phyloP scores from a whole-genome alignment of 129 eudicot genomes.

The Helichrysum umbraculigerum region DNA sequence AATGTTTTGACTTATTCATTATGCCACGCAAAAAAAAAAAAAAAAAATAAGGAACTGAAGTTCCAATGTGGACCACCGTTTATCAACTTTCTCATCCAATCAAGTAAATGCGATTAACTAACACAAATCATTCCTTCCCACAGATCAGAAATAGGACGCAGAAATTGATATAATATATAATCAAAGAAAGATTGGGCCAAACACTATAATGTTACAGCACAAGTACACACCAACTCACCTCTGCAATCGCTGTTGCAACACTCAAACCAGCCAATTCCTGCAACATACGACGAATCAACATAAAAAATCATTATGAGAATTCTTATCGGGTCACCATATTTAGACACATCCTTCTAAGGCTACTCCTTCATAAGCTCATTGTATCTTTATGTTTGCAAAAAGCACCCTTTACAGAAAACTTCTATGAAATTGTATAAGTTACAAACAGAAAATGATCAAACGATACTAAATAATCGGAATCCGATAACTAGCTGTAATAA shows the following conservation, averaged over 20 bases:
- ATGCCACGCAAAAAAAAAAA: background rate
- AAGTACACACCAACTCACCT: conserved; percentile 46
- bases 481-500: background rate
- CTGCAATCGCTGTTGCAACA: conserved; percentile 85
- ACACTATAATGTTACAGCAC: background rate
- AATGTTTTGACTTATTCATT: background rate
- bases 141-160: background rate
- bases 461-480: background rate
- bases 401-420: background rate
- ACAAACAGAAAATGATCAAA: background rate
- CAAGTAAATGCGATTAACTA: background rate
- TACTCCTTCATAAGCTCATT: background rate
- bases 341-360: background rate
- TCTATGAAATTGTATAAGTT: background rate
- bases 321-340: background rate
- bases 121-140: background rate
- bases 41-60: background rate
- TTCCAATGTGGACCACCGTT: background rate
- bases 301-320: background rate
- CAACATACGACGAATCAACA: conserved; percentile 23
- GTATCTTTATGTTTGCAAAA: background rate
- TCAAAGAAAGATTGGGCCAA: background rate
- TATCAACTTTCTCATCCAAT: background rate
- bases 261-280: conserved; percentile 99
- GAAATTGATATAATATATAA: background rate